Percentiles rank a stretch among this genome's conserved stretches.
These are phyloP conservation scores for Ascochyta clinopodiicola DNA, from an alignment of 2,329 filamentous ascomycete genomes.

Conservation along the genomic window DNA sequence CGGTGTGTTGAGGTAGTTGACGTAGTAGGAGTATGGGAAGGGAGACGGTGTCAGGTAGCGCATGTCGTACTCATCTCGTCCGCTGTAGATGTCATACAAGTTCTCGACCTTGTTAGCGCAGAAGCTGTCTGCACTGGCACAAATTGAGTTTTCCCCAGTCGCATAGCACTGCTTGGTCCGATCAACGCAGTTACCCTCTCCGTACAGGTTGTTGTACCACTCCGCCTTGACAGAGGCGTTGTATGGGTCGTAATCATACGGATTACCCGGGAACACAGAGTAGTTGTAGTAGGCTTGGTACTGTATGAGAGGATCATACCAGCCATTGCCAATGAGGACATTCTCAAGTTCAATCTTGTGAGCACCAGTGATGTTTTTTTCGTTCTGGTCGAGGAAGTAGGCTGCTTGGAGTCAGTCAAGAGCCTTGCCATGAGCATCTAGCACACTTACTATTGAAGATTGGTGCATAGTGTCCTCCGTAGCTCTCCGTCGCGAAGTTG, in stretches of 20 bases:
- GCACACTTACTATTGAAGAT: slow-evolving; percentile 54
- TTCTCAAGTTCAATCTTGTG: slow-evolving; percentile 58
- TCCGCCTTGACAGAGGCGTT: slow-evolving; percentile 57
- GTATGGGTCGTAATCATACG: slow-evolving; percentile 62
- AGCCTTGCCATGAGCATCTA: background rate
- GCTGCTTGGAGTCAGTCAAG: slow-evolving; percentile 21
- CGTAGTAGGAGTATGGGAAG: slow-evolving; percentile 64
- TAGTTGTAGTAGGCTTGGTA: slow-evolving; percentile 66
- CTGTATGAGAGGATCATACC: slow-evolving; percentile 63
- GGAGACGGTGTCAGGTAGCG: slow-evolving; percentile 62
- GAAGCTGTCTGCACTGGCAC: slow-evolving; percentile 62
- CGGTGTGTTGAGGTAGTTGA: slow-evolving; percentile 64
- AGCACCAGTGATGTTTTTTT: slow-evolving; percentile 52
- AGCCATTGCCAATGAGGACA: slow-evolving; percentile 65
- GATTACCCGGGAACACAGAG: slow-evolving; percentile 63
- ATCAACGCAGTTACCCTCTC: slow-evolving; percentile 66
- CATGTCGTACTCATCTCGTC: slow-evolving; percentile 67
- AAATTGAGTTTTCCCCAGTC: slow-evolving; percentile 59
- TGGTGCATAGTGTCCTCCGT: slow-evolving; percentile 66
- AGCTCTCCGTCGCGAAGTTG: slow-evolving; percentile 63
- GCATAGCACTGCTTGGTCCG: slow-evolving; percentile 62
- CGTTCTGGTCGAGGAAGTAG: slow-evolving; percentile 58
- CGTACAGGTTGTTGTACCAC: slow-evolving; percentile 67
- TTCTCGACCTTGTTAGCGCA: slow-evolving; percentile 62
- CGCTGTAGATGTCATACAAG: slow-evolving; percentile 59